Evolutionary conservation across 108 stramenopile species (phyloP), one percentile per base, ranked within the genome.

Genomic region (Skeletonema marinoi): DNA sequence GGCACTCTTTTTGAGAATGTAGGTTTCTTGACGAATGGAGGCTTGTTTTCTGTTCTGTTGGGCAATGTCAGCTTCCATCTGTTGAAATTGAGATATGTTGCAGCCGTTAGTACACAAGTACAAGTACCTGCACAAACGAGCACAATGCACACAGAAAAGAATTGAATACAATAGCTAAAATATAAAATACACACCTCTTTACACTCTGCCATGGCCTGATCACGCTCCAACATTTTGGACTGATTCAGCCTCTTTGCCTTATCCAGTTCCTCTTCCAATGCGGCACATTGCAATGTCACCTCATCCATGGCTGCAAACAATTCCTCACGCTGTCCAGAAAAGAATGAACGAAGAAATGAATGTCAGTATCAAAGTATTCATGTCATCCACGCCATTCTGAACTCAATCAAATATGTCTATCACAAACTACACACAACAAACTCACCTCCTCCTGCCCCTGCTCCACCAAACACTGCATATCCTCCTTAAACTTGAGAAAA

Each of bases 401-500:
- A 25, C 25, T 25, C 25, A 25, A 25, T 25, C 25, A 25, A 25
- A 25, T 25, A 25, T 25, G 0, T 25, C 0, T 25, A 25, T 63
- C 70, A 78, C 70, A 38, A n/a, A 84, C 66, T 88, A 84, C 35
- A 5, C 6, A 6, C 35, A 36, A 36, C 35, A 36, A 33, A 63
- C 70, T 64, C 33, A 79, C 86, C 61, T 86, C 73, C 4, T 74
- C 61, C 30, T 71, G 62, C 42, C 82, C 88, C 60, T 93, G 76
- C 48, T 94, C 88, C 12, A 71, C 75, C 73, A 92, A 93, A 65
- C 93, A 70, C 9, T 67, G 58, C 66, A 96, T 86, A 64, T 97
- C 97, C 63, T 98, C 96, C 6, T 96, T 87, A 71, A 96, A 98
- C 72, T 94, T 97, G 70, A 91, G 82, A 78, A 98, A 95, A 85